Evolutionary conservation across 352 stramenopile genomes (phyloP).

Genomic region (Phytophthora pluvialis): DNA sequence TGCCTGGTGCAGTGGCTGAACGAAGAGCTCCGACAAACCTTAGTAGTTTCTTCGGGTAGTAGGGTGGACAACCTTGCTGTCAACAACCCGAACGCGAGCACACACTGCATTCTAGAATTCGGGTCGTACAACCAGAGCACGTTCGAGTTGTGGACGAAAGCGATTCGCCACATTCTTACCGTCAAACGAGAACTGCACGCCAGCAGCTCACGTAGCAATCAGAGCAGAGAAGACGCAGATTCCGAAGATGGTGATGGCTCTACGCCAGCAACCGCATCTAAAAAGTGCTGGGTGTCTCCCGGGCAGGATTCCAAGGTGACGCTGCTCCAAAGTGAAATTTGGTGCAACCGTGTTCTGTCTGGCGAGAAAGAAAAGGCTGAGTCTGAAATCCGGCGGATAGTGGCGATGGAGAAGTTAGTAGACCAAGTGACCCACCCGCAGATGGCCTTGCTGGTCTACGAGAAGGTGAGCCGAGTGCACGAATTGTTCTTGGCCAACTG

Average conservation of each 20-base stretch:
- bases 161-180: constrained; percentile 72
- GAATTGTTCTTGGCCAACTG: constrained; percentile 86
- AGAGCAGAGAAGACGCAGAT: constrained; percentile 22
- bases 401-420: constrained; percentile 89
- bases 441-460: constrained; percentile 89
- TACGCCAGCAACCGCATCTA: neutral
- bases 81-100: constrained; percentile 65
- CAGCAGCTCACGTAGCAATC: constrained; percentile 22
- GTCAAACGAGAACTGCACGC: constrained; percentile 53
- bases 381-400: constrained; percentile 80
- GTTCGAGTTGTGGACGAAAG: constrained; percentile 89
- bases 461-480: constrained; percentile 89
- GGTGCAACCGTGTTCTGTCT: constrained; percentile 82
- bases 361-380: constrained; percentile 86
- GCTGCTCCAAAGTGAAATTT: constrained; percentile 86
- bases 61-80: constrained; percentile 52
- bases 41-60: constrained; percentile 54
- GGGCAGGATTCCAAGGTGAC: constrained; percentile 85
- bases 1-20: constrained; percentile 66
- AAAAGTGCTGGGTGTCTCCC: constrained; percentile 70
- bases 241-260: constrained; percentile 17
- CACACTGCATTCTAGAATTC: constrained; percentile 79
- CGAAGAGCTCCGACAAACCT: constrained; percentile 63
- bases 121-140: constrained; percentile 81
- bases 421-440: constrained; percentile 73